Evolutionary conservation across 106 monocot genomes (phyloP), one percentile per base, ranked within the genome.

Genomic region (Amphibolis antarctica): DNA sequence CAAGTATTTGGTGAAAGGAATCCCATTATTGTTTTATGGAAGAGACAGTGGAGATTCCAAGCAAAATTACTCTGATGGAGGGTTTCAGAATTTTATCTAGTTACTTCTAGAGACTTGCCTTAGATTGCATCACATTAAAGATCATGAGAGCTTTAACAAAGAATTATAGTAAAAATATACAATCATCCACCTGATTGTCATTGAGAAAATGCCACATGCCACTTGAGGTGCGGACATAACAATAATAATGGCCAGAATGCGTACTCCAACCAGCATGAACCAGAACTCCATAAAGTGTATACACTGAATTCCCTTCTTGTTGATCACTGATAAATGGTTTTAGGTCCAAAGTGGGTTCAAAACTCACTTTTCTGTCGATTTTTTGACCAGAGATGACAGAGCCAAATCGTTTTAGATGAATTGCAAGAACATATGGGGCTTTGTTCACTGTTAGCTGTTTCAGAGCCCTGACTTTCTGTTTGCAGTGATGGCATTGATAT

Each of bases 331-430:
- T 73, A 83, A 83, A 99, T 12, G 91, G 91, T 48, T 88, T 91
- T 58, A 99, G 64, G 64, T 99, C 71, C 70, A 99, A 66, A 48
- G 72, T 66, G 28, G 87, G 76, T 26, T 69, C 79, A 71, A 88
- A 99, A 14, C 76, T 53, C 23, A 99, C 80, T 55, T 65, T 91
- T 64, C 78, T 91, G 63, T 83, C 85, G 55, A 99, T 99, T 74
- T 99, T 99, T 47, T 85, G 79, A 25, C 85, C 80, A 80, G 72
- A 75, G 24, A 75, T 62, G 67, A 66, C 46, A 53, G 79, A 73
- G 68, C 76, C 74, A 83, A 99, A 99, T 22, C 98, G 82, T 59
- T 99, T 99, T 1, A 99, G 81, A 83, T 99, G 98, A 75, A 99
- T 81, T 13, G 85, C 76, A 29, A 99, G 87, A 22, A 99, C 98